phyloP scores from a whole-genome alignment of 1,139 yeast species.

The Geotrichum aggregatum region DNA sequence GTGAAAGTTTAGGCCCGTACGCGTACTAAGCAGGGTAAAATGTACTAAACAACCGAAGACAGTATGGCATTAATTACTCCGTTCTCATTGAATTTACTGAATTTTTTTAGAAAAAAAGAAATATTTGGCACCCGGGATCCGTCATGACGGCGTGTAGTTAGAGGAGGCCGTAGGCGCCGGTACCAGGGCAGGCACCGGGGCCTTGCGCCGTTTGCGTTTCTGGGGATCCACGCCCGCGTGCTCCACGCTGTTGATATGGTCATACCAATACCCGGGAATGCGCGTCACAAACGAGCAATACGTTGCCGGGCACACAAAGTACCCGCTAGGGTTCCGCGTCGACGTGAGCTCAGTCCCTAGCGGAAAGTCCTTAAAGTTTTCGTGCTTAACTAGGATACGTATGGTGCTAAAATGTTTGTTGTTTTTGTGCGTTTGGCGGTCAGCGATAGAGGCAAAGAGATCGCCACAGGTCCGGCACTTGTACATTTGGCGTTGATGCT shows the following conservation, averaged over 20 bases:
- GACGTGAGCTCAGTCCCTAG: conserved; percentile 26
- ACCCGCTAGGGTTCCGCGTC: conserved; percentile 29
- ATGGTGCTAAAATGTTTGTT: conserved; percentile 31
- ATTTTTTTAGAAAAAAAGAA: too few species aligned
- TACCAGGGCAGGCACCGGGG: conserved; percentile 1
- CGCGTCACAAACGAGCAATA: conserved; percentile 32
- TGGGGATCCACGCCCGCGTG: conserved; percentile 33
- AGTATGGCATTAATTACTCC: too few species aligned
- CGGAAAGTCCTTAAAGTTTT: conserved; percentile 28
- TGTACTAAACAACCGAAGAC: too few species aligned
- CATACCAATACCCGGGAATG: conserved; percentile 34
- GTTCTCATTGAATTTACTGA: too few species aligned
- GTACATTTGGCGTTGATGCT: conserved; percentile 28
- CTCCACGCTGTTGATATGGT: conserved; percentile 31
- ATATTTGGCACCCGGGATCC: too few species aligned
- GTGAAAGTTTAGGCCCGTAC: too few species aligned
- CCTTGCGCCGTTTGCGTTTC: conserved; percentile 21
- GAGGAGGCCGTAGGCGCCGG: background rate
- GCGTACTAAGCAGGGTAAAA: too few species aligned
- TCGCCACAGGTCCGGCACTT: conserved; percentile 34
- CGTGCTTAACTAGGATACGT: conserved; percentile 24
- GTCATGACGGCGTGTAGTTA: background rate
- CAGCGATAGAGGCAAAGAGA: conserved; percentile 31
- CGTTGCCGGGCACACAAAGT: conserved; percentile 29
- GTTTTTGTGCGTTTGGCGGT: conserved; percentile 34